Evolutionary conservation across 345 rosid genomes (phyloP).

Genomic region (Eucalyptus sideroxylon): DNA sequence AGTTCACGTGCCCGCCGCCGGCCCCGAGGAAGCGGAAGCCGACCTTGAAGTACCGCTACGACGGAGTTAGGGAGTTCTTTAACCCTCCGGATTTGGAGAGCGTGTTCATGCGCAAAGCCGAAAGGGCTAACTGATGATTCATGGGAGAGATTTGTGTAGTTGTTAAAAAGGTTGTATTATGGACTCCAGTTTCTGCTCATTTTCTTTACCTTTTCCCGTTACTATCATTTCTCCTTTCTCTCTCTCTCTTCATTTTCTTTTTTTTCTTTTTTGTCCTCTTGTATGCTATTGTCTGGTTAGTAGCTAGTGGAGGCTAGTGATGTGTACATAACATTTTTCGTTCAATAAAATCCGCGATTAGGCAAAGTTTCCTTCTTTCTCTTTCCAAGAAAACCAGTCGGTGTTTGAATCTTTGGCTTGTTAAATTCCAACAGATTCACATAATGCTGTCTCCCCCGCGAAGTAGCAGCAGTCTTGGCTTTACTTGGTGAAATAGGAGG

Average conservation of each 20-base stretch:
- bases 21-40: conserved; percentile 60
- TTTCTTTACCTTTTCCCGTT: not conserved
- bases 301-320: not conserved
- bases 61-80: conserved; percentile 24
- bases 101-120: conserved; percentile 35
- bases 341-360: not conserved
- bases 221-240: not conserved
- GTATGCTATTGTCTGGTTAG: not conserved
- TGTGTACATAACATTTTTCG: not conserved
- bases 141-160: not conserved
- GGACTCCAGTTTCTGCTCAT: not conserved
- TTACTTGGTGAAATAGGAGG: not conserved
- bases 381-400: not conserved
- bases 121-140: conserved; percentile 15
- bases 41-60: conserved; percentile 17
- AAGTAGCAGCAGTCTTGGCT: not conserved
- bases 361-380: not conserved
- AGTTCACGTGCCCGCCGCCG: conserved; percentile 59
- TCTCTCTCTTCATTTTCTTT: not conserved
- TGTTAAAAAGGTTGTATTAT: not conserved
- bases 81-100: conserved; percentile 53
- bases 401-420: not conserved
- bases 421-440: not conserved
- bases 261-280: not conserved
- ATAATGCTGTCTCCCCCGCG: not conserved